Evolutionary conservation across 768 basidiomycete species (phyloP), one percentile per base, ranked within the genome.

Genomic region (Kwoniella europaea): DNA sequence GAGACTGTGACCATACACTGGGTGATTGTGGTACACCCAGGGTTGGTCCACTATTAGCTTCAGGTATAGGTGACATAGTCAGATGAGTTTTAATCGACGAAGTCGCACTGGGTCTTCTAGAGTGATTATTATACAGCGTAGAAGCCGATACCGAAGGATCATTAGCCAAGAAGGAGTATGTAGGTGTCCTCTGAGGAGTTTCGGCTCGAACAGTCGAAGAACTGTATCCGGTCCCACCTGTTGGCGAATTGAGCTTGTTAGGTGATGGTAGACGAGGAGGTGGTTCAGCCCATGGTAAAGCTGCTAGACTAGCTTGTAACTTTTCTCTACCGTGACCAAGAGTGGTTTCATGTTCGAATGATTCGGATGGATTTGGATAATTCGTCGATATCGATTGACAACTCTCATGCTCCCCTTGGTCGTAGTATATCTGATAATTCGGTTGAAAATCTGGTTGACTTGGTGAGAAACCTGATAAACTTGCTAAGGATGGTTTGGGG

Each of bases 261-360:
- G 65, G 66, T 12, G 72, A 70, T 7, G 64, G 42, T 18, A 68
- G 24, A 58, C 69, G 63, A 15, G 69, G 73, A 9, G 72, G 72
- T 10, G 73, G 73, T 50, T 65, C 63, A 9, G 73, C 73, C 73
- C 73, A 74, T 24, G 73, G 73, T 20, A 74, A 57, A 7, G 56
- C 52, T 5, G 73, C 69, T 29, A 71, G 29, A 22, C 43, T 58
- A 9, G 57, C 53, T 52, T 54, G 27, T 65, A 65, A 42, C 20
- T 18, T 50, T 35, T 41, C 57, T 58, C 57, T 58, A 16, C 57
- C 27, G 9, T 27, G 20, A 18, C 63, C 20, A 42, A 41, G 27
- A 15, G 54, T 42, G 20, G 29, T 29, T 15, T 62, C 52, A 50
- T 67, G 65, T 42, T 59, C 58, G 22, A 67, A 52, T 15, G 65